Evolutionary conservation across 768 basidiomycete genomes (phyloP), one percentile per base, ranked within the genome.

Genomic region (Pholiota molesta): DNA sequence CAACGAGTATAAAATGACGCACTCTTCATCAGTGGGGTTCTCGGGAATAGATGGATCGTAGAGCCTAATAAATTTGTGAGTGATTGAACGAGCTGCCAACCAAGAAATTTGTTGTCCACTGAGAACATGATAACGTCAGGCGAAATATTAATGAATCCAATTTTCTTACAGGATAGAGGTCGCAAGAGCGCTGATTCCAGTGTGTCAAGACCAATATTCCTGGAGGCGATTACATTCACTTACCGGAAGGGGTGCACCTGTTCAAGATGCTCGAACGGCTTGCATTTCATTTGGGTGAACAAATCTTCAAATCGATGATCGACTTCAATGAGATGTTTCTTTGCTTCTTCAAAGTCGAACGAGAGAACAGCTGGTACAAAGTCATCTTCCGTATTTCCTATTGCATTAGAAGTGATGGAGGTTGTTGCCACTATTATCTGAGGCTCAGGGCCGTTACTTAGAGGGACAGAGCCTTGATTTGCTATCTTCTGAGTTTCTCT

Each of bases 21-120:
- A 83, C 83, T 74, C 71, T 68, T 83, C 79, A 51, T 87, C 85
- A 0, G 78, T 74, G 40, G 79, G 76, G 60, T 86, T 87, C 72
- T 93, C 92, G 0, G 92, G 90, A 3, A 95, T 75, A 9, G 84
- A 79, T 17, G 86, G 85, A 66, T 94, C 86, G 72, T 86, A 96
- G 17, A 96, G 74, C 26, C 91, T 83, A 54, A 87, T 77, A 73
- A 97, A 97, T 61, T 81, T 86, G 74, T 94, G 90, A 39, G 80
- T 87, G 62, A 97, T 94, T 19, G 92, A 87, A 21, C 91, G 82
- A 0, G 95, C 95, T 11, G 94, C 95, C 47, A 89, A 74, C 91
- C 91, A 94, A 1, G 91, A 93, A 23, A 95, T 91, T 71, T 95
- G 91, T 72, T 91, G 90, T 5, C 84, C 88, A 40, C 89, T 90